phyloP scores from a whole-genome alignment of 768 basidiomycete species.

The Lactarius evosmus region DNA sequence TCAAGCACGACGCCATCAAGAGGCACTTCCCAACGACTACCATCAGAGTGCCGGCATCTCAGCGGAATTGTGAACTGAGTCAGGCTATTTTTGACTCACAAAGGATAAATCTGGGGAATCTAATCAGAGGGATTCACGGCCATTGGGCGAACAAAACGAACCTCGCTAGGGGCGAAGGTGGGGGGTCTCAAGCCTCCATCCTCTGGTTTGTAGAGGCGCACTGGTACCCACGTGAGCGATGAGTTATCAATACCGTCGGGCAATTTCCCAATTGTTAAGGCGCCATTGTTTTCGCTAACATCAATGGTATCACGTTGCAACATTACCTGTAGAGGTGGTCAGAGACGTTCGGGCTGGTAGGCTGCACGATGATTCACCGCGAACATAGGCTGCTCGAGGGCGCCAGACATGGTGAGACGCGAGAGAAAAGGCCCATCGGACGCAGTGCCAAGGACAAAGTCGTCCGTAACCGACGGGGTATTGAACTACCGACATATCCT shows the following conservation, averaged over 20 bases:
- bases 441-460: slow-evolving; percentile 16
- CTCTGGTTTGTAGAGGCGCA: slow-evolving; percentile 50
- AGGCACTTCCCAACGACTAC: slow-evolving; percentile 58
- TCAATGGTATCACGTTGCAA: slow-evolving; percentile 70
- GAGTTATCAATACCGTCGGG: slow-evolving; percentile 49
- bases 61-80: background rate
- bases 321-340: slow-evolving; percentile 30
- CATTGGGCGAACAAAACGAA: slow-evolving; percentile 29
- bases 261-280: slow-evolving; percentile 62
- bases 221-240: slow-evolving; percentile 61
- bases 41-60: background rate
- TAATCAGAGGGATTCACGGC: slow-evolving; percentile 14
- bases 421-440: slow-evolving; percentile 37
- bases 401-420: slow-evolving; percentile 33
- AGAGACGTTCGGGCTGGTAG: background rate
- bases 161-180: slow-evolving; percentile 57
- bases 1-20: slow-evolving; percentile 72
- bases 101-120: slow-evolving; percentile 28
- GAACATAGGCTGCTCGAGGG: slow-evolving; percentile 45
- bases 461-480: slow-evolving; percentile 17
- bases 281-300: slow-evolving; percentile 63
- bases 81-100: slow-evolving; percentile 7
- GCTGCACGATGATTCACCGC: slow-evolving; percentile 35
- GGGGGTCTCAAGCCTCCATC: slow-evolving; percentile 57
- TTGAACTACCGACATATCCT: slow-evolving; percentile 13